phyloP scores from a whole-genome alignment of 164 flowering plant species.

The Houttuynia cordata region DNA sequence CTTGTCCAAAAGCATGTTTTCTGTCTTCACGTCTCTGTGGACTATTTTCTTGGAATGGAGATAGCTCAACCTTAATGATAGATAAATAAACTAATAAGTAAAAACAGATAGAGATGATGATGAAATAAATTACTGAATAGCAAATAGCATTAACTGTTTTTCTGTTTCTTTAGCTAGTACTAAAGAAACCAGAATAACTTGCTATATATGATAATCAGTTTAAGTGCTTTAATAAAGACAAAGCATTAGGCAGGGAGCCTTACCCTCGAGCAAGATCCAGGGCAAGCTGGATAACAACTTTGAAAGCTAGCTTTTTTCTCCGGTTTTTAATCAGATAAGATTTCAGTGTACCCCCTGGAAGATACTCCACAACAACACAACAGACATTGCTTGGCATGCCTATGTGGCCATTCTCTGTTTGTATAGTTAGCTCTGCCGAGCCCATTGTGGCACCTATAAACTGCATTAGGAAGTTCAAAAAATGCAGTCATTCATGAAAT shows the following conservation, averaged over 20 bases:
- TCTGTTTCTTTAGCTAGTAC: neutral
- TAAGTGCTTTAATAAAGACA: neutral
- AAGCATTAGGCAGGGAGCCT: conserved; percentile 1
- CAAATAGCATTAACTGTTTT: too few species aligned
- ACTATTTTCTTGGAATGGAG: conserved; percentile 91
- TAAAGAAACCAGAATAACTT: neutral
- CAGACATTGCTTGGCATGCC: conserved; percentile 75
- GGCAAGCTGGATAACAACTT: conserved; percentile 75
- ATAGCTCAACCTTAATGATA: conserved; percentile 60
- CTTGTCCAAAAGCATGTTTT: conserved; percentile 90
- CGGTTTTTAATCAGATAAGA: conserved; percentile 79
- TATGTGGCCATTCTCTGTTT: conserved; percentile 68
- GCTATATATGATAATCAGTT: neutral
- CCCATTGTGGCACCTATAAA: conserved; percentile 96
- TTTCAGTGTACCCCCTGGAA: conserved; percentile 88
- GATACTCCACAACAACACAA: conserved; percentile 93
- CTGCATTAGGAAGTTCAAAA: conserved; percentile 22
- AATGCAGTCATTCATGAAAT: too few species aligned
- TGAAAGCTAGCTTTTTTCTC: conserved; percentile 76
- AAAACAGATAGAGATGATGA: neutral
- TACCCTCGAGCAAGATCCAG: conserved; percentile 96
- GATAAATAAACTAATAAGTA: neutral
- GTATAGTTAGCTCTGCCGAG: conserved; percentile 54
- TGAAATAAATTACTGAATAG: too few species aligned
- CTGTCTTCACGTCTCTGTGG: conserved; percentile 97